Conservation (phyloP, 441 rosid species). For the Gossypium trilobum region DNA sequence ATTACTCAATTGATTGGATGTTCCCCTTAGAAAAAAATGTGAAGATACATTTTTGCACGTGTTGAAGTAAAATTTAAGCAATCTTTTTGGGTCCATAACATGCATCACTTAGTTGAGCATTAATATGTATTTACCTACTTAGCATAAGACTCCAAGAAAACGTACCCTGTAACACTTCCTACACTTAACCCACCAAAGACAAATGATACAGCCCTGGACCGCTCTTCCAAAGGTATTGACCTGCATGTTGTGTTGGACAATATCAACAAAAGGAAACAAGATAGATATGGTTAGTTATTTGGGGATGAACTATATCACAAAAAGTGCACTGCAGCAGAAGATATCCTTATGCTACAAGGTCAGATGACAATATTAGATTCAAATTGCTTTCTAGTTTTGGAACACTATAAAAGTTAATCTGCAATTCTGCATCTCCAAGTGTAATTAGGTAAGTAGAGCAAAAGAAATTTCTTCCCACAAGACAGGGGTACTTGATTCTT, state of each 20-base stretch:
- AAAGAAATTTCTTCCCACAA: background rate
- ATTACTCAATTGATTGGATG: background rate
- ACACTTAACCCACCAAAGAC: conserved; percentile 88
- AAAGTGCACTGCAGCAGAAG: conserved; percentile 6
- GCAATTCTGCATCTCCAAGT: background rate
- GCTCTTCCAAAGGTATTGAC: conserved; percentile 78
- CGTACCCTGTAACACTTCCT: conserved; percentile 90
- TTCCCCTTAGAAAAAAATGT: background rate
- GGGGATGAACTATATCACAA: conserved; percentile 1
- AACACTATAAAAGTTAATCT: background rate
- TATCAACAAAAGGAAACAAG: conserved; percentile 19
- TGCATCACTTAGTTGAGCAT: conserved; percentile 7
- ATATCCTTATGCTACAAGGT: background rate
- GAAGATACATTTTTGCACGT: background rate
- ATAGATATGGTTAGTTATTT: background rate
- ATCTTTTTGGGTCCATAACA: background rate
- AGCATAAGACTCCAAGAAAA: conserved; percentile 17
- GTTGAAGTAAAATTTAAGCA: conserved; percentile 9
- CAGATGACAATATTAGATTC: background rate
- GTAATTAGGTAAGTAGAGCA: background rate
- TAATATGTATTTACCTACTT: conserved; percentile 8
- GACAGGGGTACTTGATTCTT: background rate
- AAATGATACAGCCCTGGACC: conserved; percentile 86
- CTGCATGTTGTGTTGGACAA: conserved; percentile 34
- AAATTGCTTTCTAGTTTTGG: background rate